phyloP scores from a whole-genome alignment of 371 early-diverging fungal species.

The Chytridium lagenaria region DNA sequence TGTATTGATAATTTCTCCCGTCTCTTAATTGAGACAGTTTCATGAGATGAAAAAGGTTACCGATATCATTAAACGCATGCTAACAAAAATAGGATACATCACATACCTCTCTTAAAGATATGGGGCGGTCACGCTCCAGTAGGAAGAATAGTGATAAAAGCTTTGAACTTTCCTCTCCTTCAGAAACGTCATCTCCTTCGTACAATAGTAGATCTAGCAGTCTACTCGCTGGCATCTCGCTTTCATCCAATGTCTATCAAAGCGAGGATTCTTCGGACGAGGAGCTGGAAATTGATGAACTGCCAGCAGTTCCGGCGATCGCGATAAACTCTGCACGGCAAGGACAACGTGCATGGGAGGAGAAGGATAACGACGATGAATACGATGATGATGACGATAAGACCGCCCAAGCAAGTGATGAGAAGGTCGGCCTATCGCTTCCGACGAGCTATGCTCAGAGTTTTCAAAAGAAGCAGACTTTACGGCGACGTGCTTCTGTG shows the following conservation, averaged over 20 bases:
- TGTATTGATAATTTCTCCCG: background rate
- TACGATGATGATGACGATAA: conserved; percentile 19
- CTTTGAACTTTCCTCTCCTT: background rate
- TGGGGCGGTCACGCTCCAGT: conserved; percentile 24
- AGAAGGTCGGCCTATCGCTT: background rate
- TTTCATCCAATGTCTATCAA: background rate
- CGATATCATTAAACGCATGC: background rate
- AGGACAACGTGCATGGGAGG: background rate
- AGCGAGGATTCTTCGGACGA: conserved; percentile 5
- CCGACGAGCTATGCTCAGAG: conserved; percentile 5
- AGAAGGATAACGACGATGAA: too few species aligned
- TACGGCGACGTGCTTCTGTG: conserved; percentile 70
- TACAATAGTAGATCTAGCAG: conserved; percentile 12
- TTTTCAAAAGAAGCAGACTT: conserved; percentile 24
- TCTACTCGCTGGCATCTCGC: background rate
- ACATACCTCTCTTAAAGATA: conserved; percentile 32
- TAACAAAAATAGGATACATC: background rate
- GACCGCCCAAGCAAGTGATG: conserved; percentile 5
- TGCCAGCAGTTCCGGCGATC: conserved; percentile 12
- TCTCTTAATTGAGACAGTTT: conserved; percentile 12
- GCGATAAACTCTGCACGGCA: conserved; percentile 13
- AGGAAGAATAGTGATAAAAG: conserved; percentile 11
- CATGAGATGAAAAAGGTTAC: conserved; percentile 18
- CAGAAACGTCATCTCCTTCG: conserved; percentile 10
- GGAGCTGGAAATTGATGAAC: background rate